Percentiles rank a stretch among this genome's conserved stretches.
phyloP scores from a whole-genome alignment of 1,284 basidiomycete species.

The Ceratobasidium sp. region DNA sequence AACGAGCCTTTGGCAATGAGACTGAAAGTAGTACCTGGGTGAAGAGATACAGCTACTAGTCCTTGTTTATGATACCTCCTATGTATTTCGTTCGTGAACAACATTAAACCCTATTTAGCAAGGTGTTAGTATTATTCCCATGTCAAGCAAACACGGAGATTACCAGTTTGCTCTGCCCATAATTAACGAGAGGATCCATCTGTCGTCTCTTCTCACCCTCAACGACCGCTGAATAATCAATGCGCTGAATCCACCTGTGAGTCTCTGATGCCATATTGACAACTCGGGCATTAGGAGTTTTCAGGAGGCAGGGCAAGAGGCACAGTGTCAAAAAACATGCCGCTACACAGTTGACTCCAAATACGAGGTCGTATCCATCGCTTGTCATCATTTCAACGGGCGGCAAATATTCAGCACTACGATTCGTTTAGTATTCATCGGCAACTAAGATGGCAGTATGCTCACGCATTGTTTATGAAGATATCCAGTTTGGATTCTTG shows the following conservation, averaged over 20 bases:
- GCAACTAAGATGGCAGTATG: not conserved
- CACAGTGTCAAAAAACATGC: slow-evolving; percentile 41
- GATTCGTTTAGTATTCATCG: not conserved
- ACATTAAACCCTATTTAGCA: slow-evolving; percentile 40
- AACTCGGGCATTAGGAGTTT: slow-evolving; percentile 30
- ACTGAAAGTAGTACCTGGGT: slow-evolving; percentile 44
- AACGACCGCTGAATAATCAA: slow-evolving; percentile 32
- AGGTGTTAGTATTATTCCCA: not conserved
- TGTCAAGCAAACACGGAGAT: not conserved
- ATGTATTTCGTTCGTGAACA: slow-evolving; percentile 49
- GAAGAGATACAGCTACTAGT: slow-evolving; percentile 47
- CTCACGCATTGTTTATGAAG: slow-evolving; percentile 41
- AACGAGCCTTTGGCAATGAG: not conserved
- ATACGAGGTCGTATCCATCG: slow-evolving; percentile 42
- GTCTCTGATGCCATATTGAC: slow-evolving; percentile 32
- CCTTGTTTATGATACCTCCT: slow-evolving; percentile 49
- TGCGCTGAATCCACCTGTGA: slow-evolving; percentile 26
- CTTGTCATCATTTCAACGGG: slow-evolving; percentile 24
- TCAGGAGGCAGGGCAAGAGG: slow-evolving; percentile 43
- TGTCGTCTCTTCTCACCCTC: slow-evolving; percentile 35
- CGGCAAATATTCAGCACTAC: slow-evolving; percentile 37
- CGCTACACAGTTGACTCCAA: slow-evolving; percentile 41
- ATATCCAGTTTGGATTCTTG: slow-evolving; percentile 37
- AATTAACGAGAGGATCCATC: slow-evolving; percentile 35
- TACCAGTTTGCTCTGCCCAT: slow-evolving; percentile 44